Base-by-base conservation (phyloP, 768 basidiomycete genomes). In the Tubosaeta brunneosetosa region DNA sequence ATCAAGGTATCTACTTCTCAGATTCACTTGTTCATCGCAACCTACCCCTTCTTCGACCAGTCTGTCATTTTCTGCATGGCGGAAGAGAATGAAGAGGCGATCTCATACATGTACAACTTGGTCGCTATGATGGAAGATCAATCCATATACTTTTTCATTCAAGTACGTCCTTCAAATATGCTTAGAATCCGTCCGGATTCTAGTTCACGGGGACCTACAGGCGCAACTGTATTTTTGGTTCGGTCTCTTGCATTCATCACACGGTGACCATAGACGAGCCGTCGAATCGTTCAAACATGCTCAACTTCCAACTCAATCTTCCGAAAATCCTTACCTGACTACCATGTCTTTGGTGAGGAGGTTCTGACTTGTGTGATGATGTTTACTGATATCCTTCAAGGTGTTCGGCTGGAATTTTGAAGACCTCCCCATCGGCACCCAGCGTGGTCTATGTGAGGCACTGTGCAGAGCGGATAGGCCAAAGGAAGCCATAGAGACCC, bases 351-450 rank as follows among this genome's bases (percentile, higher is more conserved):
- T 56, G 47, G 52, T 53, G n/a, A 12, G 41, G 4, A 10, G 36
- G 26, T 49, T 10, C 22, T 9, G 4, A 22, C 14, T 29, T 3
- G 22, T 34, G 29, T 26, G 7, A 26, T 25, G 25, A n/a, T 26
- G 12, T 47, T 17, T 12, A 34, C 12, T 41, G 22, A 47, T 6
- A 13, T 47, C 26, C 38, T 27, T 44, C 47, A 17, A 53, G 52
- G 13, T 50, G 11, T 56, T 56, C 14, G 25, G 33, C 9, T 56
- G 55, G 55, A 41, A 27, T 13, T 56, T 56, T 10, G 47, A 52
- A 27, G 42, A 45, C 19, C 47, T 52, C 22, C 29, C 36, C 25
- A 17, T 53, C 4, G 33, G 32, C 11, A 36, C 43, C 22, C 47
- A 44, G 22, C 47, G 52, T 1, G 42, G 29, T 31, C 26, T 48